Evolutionary conservation across 1,139 yeast species (phyloP), one percentile per base, ranked within the genome.

Genomic region (Yamadazyma sp.): DNA sequence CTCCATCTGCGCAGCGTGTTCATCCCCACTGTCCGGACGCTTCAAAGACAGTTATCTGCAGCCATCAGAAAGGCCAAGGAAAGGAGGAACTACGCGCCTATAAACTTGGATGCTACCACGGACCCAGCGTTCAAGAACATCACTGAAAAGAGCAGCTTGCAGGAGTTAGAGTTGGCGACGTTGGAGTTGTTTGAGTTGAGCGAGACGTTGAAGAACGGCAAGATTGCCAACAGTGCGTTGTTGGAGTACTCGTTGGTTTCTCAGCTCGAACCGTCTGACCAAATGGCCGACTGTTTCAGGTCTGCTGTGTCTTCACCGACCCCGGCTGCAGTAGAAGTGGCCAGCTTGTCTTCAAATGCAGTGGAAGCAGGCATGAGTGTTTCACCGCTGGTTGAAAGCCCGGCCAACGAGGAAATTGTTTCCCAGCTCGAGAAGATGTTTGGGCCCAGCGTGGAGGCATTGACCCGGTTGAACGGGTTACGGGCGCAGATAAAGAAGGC

Each of bases 11-110:
- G 46, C 6, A 41, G 52, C 17, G 45, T 54, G 3, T 36, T 34
- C 25, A 56, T 63, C 7, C 73, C 73, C 7, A 66, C 73, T 2
- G 62, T 66, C 6, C 46, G 73, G 32, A 66, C 73, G 1, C 53
- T 66, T 39, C 73, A 66, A 44, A 48, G 71, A 33, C 73, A 66
- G 40, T 48, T 66, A 33, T 59, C 66, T 10, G 48, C 61, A 9
- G 71, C 71, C n/a, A 52, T 65, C 26, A 59, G 53, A 45, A 64
- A 64, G 44, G 66, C 66, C 8, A 46, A 46, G 15, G 31, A 37
- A 6, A 26, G 37, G 24, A 18, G 37, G 15, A 34, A 18, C 14
- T 33, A 36, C 27, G 17, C 11, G 9, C 40, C 37, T n/a, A 31
- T 36, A 10, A 37, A 32, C 27, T 22, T 31, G 36, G 29, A 32